These are phyloP conservation scores for Diaporthe australafricana DNA, from an alignment of 2,329 filamentous ascomycete species.

Conservation along the genomic window DNA sequence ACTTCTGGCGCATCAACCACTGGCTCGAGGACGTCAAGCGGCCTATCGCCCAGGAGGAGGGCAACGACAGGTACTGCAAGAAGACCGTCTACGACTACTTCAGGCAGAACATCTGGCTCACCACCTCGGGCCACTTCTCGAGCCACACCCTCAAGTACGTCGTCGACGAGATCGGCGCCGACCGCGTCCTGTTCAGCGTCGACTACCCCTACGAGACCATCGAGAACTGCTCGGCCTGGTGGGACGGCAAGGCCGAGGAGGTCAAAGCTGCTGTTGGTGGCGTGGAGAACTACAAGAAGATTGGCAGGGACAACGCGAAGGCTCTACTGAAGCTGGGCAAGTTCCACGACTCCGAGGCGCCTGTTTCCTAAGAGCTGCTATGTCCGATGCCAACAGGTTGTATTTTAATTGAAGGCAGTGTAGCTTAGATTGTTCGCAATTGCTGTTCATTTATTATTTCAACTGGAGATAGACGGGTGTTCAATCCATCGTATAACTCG, in stretches of 20 bases:
- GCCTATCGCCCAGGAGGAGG: conserved; percentile 56
- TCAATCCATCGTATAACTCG: too few species aligned
- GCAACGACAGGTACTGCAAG: conserved; percentile 59
- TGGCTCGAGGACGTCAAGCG: conserved; percentile 62
- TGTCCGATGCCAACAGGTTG: too few species aligned
- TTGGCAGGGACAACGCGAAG: conserved; percentile 57
- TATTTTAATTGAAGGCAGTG: not conserved
- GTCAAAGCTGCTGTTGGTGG: conserved; percentile 37
- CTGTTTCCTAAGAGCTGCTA: not conserved
- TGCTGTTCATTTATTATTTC: not conserved
- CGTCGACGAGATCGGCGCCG: conserved; percentile 59
- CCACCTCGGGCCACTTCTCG: conserved; percentile 67
- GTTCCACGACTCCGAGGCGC: conserved; percentile 38
- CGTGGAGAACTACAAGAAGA: conserved; percentile 50
- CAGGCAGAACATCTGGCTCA: conserved; percentile 66
- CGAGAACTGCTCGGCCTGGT: conserved; percentile 55
- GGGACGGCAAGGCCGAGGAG: conserved; percentile 47
- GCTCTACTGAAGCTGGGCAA: conserved; percentile 52
- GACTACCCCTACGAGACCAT: conserved; percentile 65
- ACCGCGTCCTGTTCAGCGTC: conserved; percentile 63
- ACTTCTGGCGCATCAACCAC: conserved; percentile 62
- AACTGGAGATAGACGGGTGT: too few species aligned
- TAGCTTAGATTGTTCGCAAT: not conserved
- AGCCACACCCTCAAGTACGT: conserved; percentile 63
- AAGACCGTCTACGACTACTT: conserved; percentile 65